Base-by-base conservation (phyloP, 805 yeast genomes). In the Metschnikowia proteae region DNA sequence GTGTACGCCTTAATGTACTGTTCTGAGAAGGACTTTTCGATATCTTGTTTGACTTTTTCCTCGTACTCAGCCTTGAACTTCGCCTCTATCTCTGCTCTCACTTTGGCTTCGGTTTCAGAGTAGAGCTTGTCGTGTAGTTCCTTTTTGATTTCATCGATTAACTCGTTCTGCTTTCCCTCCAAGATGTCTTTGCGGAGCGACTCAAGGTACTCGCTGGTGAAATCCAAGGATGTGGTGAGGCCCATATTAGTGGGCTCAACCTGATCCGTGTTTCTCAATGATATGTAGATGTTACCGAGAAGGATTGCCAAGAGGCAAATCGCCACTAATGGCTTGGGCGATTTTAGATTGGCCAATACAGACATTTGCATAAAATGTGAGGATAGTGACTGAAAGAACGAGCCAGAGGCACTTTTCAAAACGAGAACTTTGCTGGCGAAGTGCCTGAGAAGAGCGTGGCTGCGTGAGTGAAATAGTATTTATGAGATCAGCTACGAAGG, bases 161-260 rank as follows among this genome's bases (percentile, higher is more conserved):
- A 43, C 27, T 51, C 52, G 28, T 8, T 17, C 31, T 49, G 37
- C 33, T 51, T 45, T 6, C 45, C 33, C 3, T 38, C 50, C 30
- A 43, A 22, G 30, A 51, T 5, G 10, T 51, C 55, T 22, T 43
- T 33, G 13, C 47, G 44, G n/a, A 51, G 43, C 9, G 49, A 22
- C 26, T 37, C 27, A 17, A 45, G 23, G 32, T 48, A 51, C 26
- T 49, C 52, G 35, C 37, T 46, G 23, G 46, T 31, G 31, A 46
- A 41, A 9, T 49, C 52, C 31, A 49, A 35, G 17, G 50, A 43
- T 9, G 23, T 40, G 27, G 43, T 44, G 34, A 51, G 48, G 3
- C 43, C 47, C 31, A 43, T 47, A 17, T 47, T 47, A 8, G 49
- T 41, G 6, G 44, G 36, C 3, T 23, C 13, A 8, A 41, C 44